These are phyloP conservation scores for Plectosphaerella plurivora DNA, from an alignment of 2,329 filamentous ascomycete genomes.

Conservation along the genomic window DNA sequence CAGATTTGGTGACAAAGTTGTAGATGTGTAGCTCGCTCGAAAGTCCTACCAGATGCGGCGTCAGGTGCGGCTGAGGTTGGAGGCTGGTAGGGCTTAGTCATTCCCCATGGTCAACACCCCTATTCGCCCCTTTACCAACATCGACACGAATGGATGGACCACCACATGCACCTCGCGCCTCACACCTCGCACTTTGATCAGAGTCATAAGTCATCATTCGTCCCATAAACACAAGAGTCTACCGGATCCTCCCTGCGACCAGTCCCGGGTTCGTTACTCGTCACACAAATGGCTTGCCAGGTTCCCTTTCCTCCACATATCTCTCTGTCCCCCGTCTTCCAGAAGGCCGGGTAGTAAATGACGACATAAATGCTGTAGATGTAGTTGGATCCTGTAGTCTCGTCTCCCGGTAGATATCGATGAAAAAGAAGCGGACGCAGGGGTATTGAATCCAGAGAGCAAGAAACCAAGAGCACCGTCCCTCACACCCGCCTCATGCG, in stretches of 20 bases:
- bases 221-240: conserved; percentile 5
- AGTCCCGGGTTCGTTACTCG: conserved; percentile 10
- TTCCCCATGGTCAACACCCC: not conserved
- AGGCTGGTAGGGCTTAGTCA: not conserved
- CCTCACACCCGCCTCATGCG: not conserved
- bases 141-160: not conserved
- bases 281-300: conserved; percentile 4
- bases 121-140: not conserved
- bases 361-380: not conserved
- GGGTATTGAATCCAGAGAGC: not conserved
- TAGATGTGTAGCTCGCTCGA: not conserved
- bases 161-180: not conserved
- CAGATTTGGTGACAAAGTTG: not conserved
- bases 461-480: not conserved
- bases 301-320: no score
- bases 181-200: not conserved
- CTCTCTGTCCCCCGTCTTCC: not conserved
- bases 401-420: not conserved
- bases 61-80: not conserved
- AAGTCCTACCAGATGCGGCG: not conserved
- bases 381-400: not conserved
- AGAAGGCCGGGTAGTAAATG: not conserved
- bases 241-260: not conserved
- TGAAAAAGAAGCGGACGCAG: not conserved
- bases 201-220: conserved; percentile 10